phyloP scores from a whole-genome alignment of 2,329 filamentous ascomycete species.

The Cryphonectria parasitica region DNA sequence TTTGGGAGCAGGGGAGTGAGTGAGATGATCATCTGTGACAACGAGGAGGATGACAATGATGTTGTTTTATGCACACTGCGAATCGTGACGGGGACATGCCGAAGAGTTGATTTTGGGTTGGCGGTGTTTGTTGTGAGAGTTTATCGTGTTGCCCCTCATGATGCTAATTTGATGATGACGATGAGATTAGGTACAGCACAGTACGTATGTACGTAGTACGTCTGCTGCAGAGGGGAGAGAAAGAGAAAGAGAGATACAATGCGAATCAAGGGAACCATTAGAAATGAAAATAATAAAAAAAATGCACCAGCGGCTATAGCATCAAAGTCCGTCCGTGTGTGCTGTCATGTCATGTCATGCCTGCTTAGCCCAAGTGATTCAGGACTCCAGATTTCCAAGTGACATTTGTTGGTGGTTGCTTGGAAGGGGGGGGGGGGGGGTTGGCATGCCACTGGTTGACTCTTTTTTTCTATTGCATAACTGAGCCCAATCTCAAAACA shows the following conservation, averaged over 20 bases:
- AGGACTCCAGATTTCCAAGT: too few species aligned
- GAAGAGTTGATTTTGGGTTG: neutral
- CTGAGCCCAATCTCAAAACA: conserved; percentile 22
- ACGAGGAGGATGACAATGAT: neutral
- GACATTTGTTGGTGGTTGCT: too few species aligned
- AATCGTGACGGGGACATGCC: neutral
- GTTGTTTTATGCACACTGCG: neutral
- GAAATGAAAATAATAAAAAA: neutral
- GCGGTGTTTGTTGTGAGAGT: neutral
- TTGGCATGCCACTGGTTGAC: too few species aligned
- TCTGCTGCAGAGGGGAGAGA: neutral
- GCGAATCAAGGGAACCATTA: too few species aligned
- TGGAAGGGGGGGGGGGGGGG: too few species aligned
- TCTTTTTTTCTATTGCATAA: neutral
- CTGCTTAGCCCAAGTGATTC: conserved; percentile 1
- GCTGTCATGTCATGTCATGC: neutral
- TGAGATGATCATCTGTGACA: neutral
- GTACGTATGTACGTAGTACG: neutral
- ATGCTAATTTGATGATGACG: neutral
- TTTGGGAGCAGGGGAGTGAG: neutral
- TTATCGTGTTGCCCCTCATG: neutral
- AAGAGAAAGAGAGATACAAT: neutral
- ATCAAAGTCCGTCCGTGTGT: neutral
- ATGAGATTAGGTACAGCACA: neutral
- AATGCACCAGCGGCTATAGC: neutral